Evolutionary conservation across 2,329 filamentous ascomycete species (phyloP).

Genomic region (Xylariaceae sp.): DNA sequence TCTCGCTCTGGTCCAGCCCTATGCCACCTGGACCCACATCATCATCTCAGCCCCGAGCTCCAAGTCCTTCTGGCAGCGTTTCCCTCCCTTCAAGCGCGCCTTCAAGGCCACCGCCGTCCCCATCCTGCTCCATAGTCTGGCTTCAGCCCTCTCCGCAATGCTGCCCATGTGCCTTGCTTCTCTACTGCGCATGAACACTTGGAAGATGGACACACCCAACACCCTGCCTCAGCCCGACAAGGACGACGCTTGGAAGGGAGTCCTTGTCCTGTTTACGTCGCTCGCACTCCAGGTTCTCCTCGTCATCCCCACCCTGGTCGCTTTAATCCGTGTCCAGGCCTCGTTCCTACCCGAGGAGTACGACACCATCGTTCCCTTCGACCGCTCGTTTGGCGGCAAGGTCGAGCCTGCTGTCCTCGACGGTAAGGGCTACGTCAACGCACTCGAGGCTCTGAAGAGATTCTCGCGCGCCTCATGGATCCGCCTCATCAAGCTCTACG

Average conservation of each 20-base stretch:
- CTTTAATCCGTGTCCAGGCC: slow-evolving; percentile 79
- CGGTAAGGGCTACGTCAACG: slow-evolving; percentile 65
- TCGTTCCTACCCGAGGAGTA: slow-evolving; percentile 77
- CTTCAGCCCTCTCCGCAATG: slow-evolving; percentile 47
- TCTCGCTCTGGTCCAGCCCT: slow-evolving; percentile 62
- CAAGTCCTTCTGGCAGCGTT: slow-evolving; percentile 62
- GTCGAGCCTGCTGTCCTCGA: slow-evolving; percentile 71
- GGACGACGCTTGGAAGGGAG: slow-evolving; percentile 43
- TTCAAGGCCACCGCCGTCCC: slow-evolving; percentile 68
- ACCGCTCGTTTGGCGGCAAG: slow-evolving; percentile 77
- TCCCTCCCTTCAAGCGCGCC: slow-evolving; percentile 60
- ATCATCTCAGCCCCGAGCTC: slow-evolving; percentile 68
- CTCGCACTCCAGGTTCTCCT: slow-evolving; percentile 56
- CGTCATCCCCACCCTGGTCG: slow-evolving; percentile 70
- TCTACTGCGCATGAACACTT: slow-evolving; percentile 45
- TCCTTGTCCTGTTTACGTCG: slow-evolving; percentile 43
- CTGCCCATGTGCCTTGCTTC: slow-evolving; percentile 46
- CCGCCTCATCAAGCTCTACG: slow-evolving; percentile 69
- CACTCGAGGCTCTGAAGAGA: slow-evolving; percentile 73
- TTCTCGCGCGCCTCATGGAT: slow-evolving; percentile 70
- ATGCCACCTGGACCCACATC: slow-evolving; percentile 79
- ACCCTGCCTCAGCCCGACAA: slow-evolving; percentile 37
- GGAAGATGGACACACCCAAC: slow-evolving; percentile 37
- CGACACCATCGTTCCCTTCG: slow-evolving; percentile 83
- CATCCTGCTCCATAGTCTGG: slow-evolving; percentile 58